Evolutionary conservation across 352 stramenopile genomes (phyloP).

Genomic region (Saprolegnia parasitica): DNA sequence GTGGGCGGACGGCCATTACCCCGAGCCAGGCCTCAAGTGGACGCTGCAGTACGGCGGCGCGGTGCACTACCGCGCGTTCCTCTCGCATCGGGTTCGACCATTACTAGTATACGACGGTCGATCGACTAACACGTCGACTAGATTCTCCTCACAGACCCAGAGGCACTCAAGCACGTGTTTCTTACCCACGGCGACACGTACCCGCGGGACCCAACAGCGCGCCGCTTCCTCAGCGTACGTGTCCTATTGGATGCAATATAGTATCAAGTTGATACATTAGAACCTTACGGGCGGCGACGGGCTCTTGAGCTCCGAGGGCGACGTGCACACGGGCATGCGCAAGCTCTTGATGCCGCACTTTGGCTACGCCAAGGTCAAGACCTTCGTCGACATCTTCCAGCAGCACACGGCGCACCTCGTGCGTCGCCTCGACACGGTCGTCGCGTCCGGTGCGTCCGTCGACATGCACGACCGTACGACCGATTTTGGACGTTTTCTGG

Average conservation of each 20-base stretch:
- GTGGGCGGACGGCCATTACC: conserved; percentile 24
- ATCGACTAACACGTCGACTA: not conserved
- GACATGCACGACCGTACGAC: conserved; percentile 27
- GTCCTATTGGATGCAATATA: not conserved
- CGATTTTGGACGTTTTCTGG: not conserved
- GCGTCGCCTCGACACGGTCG: not conserved
- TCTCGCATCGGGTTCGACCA: conserved; percentile 4
- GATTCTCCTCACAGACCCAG: conserved; percentile 24
- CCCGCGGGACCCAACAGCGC: not conserved
- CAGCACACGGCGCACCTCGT: not conserved
- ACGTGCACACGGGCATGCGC: conserved; percentile 9
- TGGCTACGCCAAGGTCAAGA: conserved; percentile 22
- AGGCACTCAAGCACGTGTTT: conserved; percentile 27
- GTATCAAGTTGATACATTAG: not conserved
- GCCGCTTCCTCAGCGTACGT: conserved; percentile 16
- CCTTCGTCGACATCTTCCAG: conserved; percentile 23
- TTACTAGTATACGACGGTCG: not conserved
- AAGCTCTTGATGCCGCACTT: conserved; percentile 29
- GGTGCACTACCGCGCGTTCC: conserved; percentile 23
- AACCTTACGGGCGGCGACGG: conserved; percentile 23
- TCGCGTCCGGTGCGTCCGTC: conserved; percentile 1
- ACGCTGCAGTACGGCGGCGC: conserved; percentile 15
- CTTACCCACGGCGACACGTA: conserved; percentile 22
- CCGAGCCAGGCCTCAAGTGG: conserved; percentile 20
- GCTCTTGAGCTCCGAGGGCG: conserved; percentile 24